phyloP scores from a whole-genome alignment of 2,329 filamentous ascomycete species.

The Aspergillus sp. region DNA sequence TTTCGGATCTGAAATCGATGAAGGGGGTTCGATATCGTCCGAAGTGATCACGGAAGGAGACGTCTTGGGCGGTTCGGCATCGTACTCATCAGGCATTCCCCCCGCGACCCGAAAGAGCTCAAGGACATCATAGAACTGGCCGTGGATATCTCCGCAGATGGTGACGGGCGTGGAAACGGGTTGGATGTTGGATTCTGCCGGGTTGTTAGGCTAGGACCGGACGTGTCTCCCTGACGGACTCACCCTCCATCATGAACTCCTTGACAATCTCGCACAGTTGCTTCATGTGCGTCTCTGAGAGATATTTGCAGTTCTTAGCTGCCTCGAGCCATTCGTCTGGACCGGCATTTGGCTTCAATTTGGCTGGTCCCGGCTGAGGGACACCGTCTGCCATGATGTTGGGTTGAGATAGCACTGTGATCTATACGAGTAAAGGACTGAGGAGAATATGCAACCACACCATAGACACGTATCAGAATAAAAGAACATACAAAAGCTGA shows the following conservation, averaged over 20 bases:
- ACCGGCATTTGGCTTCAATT: constrained; percentile 72
- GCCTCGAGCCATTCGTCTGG: constrained; percentile 95
- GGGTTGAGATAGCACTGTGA: constrained; percentile 4
- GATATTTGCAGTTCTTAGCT: constrained; percentile 93
- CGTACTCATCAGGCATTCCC: constrained; percentile 84
- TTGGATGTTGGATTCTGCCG: constrained; percentile 90
- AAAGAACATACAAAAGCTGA: not conserved
- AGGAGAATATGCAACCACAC: not conserved
- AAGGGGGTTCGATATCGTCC: constrained; percentile 87
- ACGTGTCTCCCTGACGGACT: constrained; percentile 5
- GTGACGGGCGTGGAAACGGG: constrained; percentile 96
- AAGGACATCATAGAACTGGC: constrained; percentile 95
- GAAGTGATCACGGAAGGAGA: constrained; percentile 71
- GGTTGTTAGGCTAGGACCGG: not conserved
- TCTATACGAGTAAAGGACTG: not conserved
- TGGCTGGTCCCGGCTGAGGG: constrained; percentile 85
- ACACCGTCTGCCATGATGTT: constrained; percentile 44
- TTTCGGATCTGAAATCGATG: constrained; percentile 80
- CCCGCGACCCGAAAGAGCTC: constrained; percentile 95
- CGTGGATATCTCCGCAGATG: constrained; percentile 96
- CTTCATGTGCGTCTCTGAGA: constrained; percentile 96
- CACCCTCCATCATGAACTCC: constrained; percentile 97
- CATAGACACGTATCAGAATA: not conserved
- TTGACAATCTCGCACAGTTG: constrained; percentile 98
- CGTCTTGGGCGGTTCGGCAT: constrained; percentile 61